phyloP scores from a whole-genome alignment of 2,329 filamentous ascomycete genomes.

The Paecilomyces dactylethromorphus region DNA sequence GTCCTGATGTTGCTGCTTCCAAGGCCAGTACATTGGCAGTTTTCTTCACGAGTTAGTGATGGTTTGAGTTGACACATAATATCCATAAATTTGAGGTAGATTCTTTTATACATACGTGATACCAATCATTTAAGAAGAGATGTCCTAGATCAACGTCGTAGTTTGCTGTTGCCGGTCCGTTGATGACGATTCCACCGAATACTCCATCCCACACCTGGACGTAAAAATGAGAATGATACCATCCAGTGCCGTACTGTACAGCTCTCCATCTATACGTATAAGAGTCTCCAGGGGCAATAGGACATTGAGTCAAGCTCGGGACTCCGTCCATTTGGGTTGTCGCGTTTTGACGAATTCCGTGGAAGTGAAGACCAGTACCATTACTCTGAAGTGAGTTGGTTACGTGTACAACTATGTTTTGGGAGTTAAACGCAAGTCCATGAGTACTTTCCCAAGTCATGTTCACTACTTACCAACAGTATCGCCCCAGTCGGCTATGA shows the following conservation, averaged over 20 bases:
- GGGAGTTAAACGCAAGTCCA: not conserved
- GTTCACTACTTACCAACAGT: constrained; percentile 2
- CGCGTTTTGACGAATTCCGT: constrained; percentile 26
- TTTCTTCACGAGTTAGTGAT: constrained; percentile 5
- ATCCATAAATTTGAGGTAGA: too few species aligned
- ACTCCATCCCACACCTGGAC: constrained; percentile 47
- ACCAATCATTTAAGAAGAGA: constrained; percentile 30
- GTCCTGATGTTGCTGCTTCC: constrained; percentile 11
- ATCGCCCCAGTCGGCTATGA: constrained; percentile 35
- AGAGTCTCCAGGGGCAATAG: constrained; percentile 25
- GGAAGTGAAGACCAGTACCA: constrained; percentile 12
- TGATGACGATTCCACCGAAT: constrained; percentile 50
- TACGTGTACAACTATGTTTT: not conserved
- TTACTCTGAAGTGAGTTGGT: not conserved
- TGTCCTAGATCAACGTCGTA: constrained; percentile 32
- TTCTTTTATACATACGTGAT: not conserved
- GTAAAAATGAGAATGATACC: constrained; percentile 30
- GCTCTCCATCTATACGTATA: constrained; percentile 33
- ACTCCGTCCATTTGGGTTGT: constrained; percentile 26
- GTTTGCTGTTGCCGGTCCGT: constrained; percentile 32
- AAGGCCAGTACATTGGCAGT: constrained; percentile 18
- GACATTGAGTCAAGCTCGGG: constrained; percentile 31
- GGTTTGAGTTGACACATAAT: not conserved
- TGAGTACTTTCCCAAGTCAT: not conserved
- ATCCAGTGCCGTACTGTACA: constrained; percentile 28